A percentile compares a stretch with the other conserved stretches of the same genome.
Evolutionary conservation across 495 filamentous ascomycete species (phyloP).

Genomic region (Xylaria venustula): DNA sequence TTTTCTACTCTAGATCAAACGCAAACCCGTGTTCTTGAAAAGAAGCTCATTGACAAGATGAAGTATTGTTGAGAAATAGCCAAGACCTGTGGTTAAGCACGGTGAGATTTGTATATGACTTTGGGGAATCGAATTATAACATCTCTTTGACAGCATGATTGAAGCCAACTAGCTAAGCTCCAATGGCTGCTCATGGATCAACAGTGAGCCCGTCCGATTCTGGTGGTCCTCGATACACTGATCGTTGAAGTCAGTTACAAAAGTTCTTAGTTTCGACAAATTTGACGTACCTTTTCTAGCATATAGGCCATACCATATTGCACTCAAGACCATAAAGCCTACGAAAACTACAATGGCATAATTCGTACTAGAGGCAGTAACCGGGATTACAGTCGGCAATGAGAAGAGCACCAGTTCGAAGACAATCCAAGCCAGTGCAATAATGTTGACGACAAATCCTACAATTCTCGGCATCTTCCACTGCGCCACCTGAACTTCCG

Average conservation of each 20-base stretch:
- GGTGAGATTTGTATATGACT: no score
- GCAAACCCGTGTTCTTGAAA: no score
- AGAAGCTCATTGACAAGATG: no score
- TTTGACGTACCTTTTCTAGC: constrained; percentile 26
- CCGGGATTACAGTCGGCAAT: constrained; percentile 60
- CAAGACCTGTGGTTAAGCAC: no score
- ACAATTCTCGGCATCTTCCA: constrained; percentile 54
- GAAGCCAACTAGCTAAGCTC: background rate
- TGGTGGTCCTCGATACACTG: constrained; percentile 28
- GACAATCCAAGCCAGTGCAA: constrained; percentile 46
- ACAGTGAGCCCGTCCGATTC: constrained; percentile 25
- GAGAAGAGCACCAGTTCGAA: constrained; percentile 64
- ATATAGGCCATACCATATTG: constrained; percentile 40
- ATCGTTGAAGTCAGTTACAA: background rate
- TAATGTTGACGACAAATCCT: constrained; percentile 42
- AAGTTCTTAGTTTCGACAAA: background rate
- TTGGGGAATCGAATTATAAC: no score
- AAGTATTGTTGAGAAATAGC: no score
- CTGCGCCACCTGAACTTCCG: constrained; percentile 46
- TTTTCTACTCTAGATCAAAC: no score
- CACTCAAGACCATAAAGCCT: constrained; percentile 55
- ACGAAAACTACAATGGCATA: constrained; percentile 64
- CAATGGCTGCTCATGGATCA: background rate
- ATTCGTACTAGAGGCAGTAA: constrained; percentile 58
- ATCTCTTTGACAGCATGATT: background rate